Evolutionary conservation across 2,329 filamentous ascomycete species (phyloP).

Genomic region (Pseudogymnoascus sp.): DNA sequence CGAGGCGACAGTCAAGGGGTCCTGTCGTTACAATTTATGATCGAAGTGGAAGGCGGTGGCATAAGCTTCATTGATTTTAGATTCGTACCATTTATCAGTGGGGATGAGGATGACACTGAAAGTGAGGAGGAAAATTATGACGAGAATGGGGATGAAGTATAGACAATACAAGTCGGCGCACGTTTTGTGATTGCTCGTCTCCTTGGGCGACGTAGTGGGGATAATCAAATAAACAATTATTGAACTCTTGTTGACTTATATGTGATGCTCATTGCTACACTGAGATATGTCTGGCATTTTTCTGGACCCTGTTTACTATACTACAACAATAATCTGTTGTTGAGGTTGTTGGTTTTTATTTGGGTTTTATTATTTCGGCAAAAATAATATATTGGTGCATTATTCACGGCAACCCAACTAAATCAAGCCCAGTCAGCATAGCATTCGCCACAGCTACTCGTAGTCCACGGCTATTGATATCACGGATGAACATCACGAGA

Average conservation of each 20-base stretch:
- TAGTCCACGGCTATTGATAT: background rate
- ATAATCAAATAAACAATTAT: background rate
- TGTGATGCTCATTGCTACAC: background rate
- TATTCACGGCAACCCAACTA: background rate
- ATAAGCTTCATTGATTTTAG: constrained; percentile 75
- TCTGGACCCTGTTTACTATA: background rate
- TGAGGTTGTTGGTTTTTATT: background rate
- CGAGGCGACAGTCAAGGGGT: constrained; percentile 84
- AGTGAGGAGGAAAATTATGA: constrained; percentile 8
- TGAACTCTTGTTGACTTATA: background rate
- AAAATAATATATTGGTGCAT: background rate
- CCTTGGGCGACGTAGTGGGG: background rate
- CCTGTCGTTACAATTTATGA: constrained; percentile 90
- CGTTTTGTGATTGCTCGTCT: background rate
- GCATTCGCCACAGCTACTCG: background rate
- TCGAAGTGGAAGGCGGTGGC: constrained; percentile 67
- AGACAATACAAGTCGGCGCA: background rate
- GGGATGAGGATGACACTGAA: constrained; percentile 43
- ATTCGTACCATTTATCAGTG: constrained; percentile 64
- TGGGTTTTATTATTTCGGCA: background rate
- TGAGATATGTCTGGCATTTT: background rate
- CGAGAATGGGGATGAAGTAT: background rate
- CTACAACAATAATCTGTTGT: background rate
- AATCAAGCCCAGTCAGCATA: background rate
- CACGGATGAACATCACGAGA: too few species aligned